Evolutionary conservation across 352 stramenopile genomes (phyloP).

Genomic region (Pythium utonaiense): DNA sequence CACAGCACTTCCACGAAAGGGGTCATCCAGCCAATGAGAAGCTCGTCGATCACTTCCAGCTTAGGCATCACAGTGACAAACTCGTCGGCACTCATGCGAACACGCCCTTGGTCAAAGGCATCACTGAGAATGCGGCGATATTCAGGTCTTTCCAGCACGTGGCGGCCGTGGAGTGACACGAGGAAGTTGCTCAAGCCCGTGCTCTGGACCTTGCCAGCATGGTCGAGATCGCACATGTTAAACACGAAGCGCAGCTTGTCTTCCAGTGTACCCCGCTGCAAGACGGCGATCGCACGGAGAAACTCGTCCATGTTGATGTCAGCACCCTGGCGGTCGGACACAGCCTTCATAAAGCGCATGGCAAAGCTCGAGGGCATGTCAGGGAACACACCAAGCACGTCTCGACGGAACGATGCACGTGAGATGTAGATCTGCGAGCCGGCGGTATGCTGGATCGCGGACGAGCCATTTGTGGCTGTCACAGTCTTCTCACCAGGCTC

Average conservation of each 20-base stretch:
- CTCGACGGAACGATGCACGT: constrained; percentile 75
- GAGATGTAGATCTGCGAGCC: constrained; percentile 80
- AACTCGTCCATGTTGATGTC: constrained; percentile 91
- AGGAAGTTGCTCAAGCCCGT: constrained; percentile 84
- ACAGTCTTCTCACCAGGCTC: constrained; percentile 29
- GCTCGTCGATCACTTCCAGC: constrained; percentile 36
- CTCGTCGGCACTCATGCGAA: constrained; percentile 66
- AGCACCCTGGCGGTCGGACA: constrained; percentile 75
- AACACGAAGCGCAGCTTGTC: constrained; percentile 82
- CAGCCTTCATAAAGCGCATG: constrained; percentile 87
- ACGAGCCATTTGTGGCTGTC: constrained; percentile 33
- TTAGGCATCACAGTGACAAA: constrained; percentile 65
- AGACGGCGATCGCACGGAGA: constrained; percentile 70
- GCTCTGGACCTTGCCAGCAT: constrained; percentile 82
- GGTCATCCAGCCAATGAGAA: constrained; percentile 82
- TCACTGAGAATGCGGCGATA: constrained; percentile 76
- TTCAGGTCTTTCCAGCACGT: constrained; percentile 69
- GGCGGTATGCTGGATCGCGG: constrained; percentile 57
- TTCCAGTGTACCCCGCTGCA: constrained; percentile 65
- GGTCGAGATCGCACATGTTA: constrained; percentile 87
- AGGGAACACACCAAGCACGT: constrained; percentile 86
- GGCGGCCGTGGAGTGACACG: constrained; percentile 71
- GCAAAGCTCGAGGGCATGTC: constrained; percentile 88
- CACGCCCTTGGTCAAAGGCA: constrained; percentile 77
- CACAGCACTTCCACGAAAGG: constrained; percentile 84